Evolutionary conservation across 148 eudicot genomes (phyloP).

Genomic region (Diospyros kaki): DNA sequence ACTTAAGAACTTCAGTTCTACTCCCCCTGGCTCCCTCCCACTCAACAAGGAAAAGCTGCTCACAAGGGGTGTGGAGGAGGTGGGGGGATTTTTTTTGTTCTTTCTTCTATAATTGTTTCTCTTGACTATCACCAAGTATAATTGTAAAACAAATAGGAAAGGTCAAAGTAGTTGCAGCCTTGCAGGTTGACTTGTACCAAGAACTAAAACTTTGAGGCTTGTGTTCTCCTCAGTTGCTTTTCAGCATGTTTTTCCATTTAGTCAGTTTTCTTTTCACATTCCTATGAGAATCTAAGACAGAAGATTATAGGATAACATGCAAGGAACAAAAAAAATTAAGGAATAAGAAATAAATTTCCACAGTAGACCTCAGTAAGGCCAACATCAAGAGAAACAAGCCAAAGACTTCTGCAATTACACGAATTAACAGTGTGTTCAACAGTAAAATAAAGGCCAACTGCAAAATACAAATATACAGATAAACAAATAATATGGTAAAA

Average conservation of each 20-base stretch:
- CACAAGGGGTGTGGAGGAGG: too few relatives aligned
- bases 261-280: not conserved
- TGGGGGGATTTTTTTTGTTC: too few relatives aligned
- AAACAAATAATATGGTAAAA: not conserved
- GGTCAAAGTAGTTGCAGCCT: too few relatives aligned
- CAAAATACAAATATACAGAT: not conserved
- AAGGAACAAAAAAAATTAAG: not conserved
- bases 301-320: too few relatives aligned
- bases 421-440: not conserved
- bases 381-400: not conserved
- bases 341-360: not conserved
- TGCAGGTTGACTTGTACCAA: not conserved
- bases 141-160: too few relatives aligned
- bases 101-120: too few relatives aligned
- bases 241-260: not conserved
- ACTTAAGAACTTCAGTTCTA: too few relatives aligned
- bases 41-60: too few relatives aligned
- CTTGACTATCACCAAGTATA: too few relatives aligned
- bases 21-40: too few relatives aligned
- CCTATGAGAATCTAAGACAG: not conserved
- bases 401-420: not conserved
- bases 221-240: not conserved
- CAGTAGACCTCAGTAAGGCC: not conserved
- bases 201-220: not conserved
- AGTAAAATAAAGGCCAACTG: not conserved